Conservation (phyloP, 495 filamentous ascomycete species). For the Podospora anserina region DNA sequence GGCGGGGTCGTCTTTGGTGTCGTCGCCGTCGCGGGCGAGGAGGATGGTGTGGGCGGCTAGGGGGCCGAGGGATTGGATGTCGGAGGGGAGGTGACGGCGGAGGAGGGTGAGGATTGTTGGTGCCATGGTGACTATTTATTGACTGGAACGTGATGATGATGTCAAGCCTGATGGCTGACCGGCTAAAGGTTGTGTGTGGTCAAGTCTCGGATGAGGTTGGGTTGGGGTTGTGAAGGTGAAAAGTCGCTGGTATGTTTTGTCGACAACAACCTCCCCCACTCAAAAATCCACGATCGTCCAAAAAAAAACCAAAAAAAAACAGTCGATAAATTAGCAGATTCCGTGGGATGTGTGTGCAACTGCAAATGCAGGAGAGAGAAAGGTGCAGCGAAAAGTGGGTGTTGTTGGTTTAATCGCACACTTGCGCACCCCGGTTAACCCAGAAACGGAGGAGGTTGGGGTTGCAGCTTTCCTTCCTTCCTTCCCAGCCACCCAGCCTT, state of each 20-base stretch:
- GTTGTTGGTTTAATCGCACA: slow-evolving; percentile 13
- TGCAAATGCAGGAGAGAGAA: slow-evolving; percentile 4
- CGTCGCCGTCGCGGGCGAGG: slow-evolving; percentile 32
- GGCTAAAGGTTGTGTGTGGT: background rate
- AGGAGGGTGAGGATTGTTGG: slow-evolving; percentile 30
- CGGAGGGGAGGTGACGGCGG: slow-evolving; percentile 17
- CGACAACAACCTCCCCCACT: background rate
- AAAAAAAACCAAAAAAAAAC: background rate
- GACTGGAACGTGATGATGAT: slow-evolving; percentile 8
- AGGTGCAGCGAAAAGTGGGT: slow-evolving; percentile 2
- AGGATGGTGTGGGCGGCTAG: slow-evolving; percentile 41
- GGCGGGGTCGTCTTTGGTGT: slow-evolving; percentile 30
- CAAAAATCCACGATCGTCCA: background rate
- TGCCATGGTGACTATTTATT: slow-evolving; percentile 28
- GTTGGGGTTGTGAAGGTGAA: background rate
- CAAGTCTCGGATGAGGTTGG: background rate
- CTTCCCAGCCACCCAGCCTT: background rate
- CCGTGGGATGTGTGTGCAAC: background rate
- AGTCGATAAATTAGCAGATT: background rate
- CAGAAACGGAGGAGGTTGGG: slow-evolving; percentile 26
- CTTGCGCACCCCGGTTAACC: slow-evolving; percentile 23
- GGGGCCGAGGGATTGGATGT: slow-evolving; percentile 36
- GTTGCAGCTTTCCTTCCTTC: background rate
- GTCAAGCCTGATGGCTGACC: background rate
- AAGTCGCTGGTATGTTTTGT: background rate